These are phyloP conservation scores for Osmanthus fragrans DNA, from an alignment of 257 asterid genomes.

Conservation along the genomic window DNA sequence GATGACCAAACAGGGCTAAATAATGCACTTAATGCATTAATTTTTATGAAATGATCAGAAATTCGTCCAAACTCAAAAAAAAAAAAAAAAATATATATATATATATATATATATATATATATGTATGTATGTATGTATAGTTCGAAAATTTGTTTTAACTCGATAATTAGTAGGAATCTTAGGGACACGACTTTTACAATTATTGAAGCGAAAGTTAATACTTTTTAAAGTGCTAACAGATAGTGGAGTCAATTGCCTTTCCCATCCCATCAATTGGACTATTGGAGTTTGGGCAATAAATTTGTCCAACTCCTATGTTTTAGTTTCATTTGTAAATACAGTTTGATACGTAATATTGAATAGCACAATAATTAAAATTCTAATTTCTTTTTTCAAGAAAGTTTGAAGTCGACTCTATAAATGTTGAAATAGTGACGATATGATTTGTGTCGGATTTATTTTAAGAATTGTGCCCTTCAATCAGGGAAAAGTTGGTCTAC, in stretches of 20 bases:
- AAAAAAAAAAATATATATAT: no score
- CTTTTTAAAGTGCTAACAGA: conserved; percentile 44
- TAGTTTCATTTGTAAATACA: no score
- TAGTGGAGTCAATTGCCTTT: conserved; percentile 31
- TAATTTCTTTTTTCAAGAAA: background rate
- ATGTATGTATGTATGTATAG: no score
- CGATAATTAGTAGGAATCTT: background rate
- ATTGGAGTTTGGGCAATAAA: background rate
- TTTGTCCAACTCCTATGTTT: background rate
- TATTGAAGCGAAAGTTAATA: conserved; percentile 50
- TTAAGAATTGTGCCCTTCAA: background rate
- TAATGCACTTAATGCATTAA: no score
- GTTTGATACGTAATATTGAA: no score
- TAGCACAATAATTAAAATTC: no score
- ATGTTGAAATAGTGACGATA: no score
- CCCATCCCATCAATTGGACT: background rate
- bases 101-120: no score
- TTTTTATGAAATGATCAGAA: no score
- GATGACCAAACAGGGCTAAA: no score
- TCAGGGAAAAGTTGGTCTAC: background rate
- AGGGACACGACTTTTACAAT: conserved; percentile 29
- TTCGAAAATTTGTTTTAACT: no score
- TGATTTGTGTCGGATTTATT: background rate
- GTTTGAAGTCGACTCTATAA: background rate
- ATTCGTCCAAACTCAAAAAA: no score